A percentile compares a stretch with the other conserved stretches of the same genome.
These are phyloP conservation scores for Saccharomyces pastorianus DNA, from an alignment of 1,139 yeast species.

Conservation along the genomic window DNA sequence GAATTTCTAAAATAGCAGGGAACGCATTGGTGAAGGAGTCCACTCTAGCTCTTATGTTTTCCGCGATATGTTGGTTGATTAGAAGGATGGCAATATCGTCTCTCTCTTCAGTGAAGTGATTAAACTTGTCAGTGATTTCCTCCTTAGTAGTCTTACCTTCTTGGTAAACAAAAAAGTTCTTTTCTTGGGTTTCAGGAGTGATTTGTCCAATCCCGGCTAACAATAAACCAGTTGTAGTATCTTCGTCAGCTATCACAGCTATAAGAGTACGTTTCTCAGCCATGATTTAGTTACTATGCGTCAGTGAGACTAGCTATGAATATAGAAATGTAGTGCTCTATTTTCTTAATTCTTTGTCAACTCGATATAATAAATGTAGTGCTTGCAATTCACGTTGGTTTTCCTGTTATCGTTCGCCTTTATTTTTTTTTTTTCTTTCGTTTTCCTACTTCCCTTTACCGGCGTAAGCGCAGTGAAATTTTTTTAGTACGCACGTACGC, in stretches of 20 bases:
- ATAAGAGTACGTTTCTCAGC: slow-evolving; percentile 61
- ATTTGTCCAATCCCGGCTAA: slow-evolving; percentile 95
- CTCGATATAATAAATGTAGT: not conserved
- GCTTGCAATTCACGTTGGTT: not conserved
- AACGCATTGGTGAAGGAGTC: slow-evolving; percentile 85
- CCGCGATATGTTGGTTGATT: slow-evolving; percentile 93
- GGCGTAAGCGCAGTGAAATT: not conserved
- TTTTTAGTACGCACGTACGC: not conserved
- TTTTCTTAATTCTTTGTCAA: not conserved
- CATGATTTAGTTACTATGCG: slow-evolving; percentile 8
- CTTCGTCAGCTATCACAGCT: slow-evolving; percentile 96
- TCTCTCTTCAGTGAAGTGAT: slow-evolving; percentile 62
- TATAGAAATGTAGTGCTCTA: not conserved
- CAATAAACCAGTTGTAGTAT: slow-evolving; percentile 89
- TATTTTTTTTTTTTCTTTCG: not conserved
- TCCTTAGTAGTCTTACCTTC: slow-evolving; percentile 74
- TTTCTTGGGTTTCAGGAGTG: slow-evolving; percentile 45
- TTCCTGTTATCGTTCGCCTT: not conserved
- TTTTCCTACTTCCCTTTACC: not conserved
- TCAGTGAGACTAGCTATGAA: not conserved
- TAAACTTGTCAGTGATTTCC: slow-evolving; percentile 68
- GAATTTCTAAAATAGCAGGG: slow-evolving; percentile 94
- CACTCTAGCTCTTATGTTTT: slow-evolving; percentile 71
- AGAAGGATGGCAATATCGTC: slow-evolving; percentile 88
- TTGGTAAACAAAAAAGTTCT: slow-evolving; percentile 73